Evolutionary conservation across 2,329 filamentous ascomycete genomes (phyloP), one percentile per base, ranked within the genome.

Genomic region (Fusarium keratoplasticum): DNA sequence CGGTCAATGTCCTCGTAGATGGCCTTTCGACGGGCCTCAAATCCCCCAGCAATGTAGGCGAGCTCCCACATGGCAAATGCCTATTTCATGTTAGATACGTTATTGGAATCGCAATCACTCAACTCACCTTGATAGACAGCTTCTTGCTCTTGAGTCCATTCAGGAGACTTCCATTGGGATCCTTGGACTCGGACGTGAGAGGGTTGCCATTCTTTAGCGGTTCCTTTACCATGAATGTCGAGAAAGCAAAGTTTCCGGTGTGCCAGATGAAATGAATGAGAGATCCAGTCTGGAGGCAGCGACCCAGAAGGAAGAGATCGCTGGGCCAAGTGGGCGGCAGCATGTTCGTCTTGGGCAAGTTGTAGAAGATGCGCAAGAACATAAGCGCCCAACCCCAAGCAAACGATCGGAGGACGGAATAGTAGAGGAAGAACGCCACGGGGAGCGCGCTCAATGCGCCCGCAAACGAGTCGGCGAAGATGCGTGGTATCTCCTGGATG

Each of bases 41-140:
- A 95, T 63, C 90, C 89, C 66, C 93, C 89, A 40, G 94, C 92
- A 76, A 98, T 97, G 65, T 94, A 88, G 33, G 91, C 90, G 31
- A 98, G 86, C 80, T 98, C 96, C 95, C 95, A 98, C 82, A 97
- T 93, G 18, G 96, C 95, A 81, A 97, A 97, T 1, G 91, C 89
- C 89, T 94, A 68, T 2, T 44, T 6, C 58, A 69, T 25, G 72
- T 83, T 64, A 79, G 76, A 27, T 42, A 11, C 22, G 11, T 42
- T 6, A 36, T 11, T n/a, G 5, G 25, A n/a, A 9, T 36, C 22
- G 13, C 13, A 3, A 13, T 38, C 9, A 6, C 27, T 0, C 8
- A 36, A 80, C 86, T 77, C 83, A 93, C 92, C 83, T 90, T 92
- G 69, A 94, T 91, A 11, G 94, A 87, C 10, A 94, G 87, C 81